Base-by-base conservation (phyloP, 495 filamentous ascomycete genomes). In the Podospora anserina region DNA sequence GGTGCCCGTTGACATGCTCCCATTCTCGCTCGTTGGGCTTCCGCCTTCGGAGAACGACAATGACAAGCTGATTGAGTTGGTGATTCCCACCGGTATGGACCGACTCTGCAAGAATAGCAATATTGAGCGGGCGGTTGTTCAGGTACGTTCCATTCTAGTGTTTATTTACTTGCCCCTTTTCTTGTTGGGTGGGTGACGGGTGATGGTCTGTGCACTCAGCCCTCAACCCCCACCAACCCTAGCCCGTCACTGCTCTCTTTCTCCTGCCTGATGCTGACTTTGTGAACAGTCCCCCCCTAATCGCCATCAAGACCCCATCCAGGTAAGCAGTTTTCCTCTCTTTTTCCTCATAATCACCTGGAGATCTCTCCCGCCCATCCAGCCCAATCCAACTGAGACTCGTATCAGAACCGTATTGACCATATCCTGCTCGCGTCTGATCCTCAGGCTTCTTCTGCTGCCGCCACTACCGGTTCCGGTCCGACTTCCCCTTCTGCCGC, bases 1-100 rank as follows among this genome's bases (percentile, higher is more conserved):
- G 13, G 78, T 92, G 49, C 86, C 88, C 0, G 82, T 87, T 0
- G 91, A 92, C 70, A 85, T 91, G 77, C 76, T 92, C 4, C 88
- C 87, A 0, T 69, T 64, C 26, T 57, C 77, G 5, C 32, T 82
- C 54, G 64, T 73, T 44, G 77, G 76, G 1, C 71, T 82, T 27
- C 79, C 80, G 15, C 67, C 78, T 15, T 2, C 66, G 1, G 69
- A 79, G 69, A 67, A 68, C 23, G 71, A 76, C 30, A 69, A 63
- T 18, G 70, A 70, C 2, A 77, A 80, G n/a, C 73, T 85, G 71
- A 70, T 82, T 20, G 73, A 83, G 16, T 62, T 86, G 27, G 79
- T 79, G 5, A 61, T 75, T n/a, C 83, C 82, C 2, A 68, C 70
- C 44, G 77, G 71, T 0, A 26, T 77, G n/a, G 74, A 72, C 11